A percentile compares a stretch with the other conserved stretches of the same genome.
phyloP scores from a whole-genome alignment of 2,329 filamentous ascomycete species.

The Penicillium sp. region DNA sequence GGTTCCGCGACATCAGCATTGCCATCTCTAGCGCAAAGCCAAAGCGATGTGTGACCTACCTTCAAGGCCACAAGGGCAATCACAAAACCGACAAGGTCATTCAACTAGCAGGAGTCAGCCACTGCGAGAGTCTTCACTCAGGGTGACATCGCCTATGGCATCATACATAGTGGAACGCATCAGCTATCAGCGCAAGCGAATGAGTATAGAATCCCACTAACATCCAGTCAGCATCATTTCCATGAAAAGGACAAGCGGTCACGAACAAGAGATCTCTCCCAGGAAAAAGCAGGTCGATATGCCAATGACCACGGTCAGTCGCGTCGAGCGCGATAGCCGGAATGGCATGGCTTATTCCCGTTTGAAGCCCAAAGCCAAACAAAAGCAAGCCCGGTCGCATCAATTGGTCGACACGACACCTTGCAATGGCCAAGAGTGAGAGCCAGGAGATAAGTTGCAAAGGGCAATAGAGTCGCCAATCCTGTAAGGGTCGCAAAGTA shows the following conservation, averaged over 20 bases:
- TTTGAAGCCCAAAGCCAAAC: too few species aligned
- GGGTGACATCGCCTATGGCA: background rate
- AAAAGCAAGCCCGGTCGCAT: too few species aligned
- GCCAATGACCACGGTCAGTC: conserved; percentile 29
- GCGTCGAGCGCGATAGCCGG: conserved; percentile 30
- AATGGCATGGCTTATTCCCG: conserved; percentile 26
- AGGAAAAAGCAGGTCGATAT: conserved; percentile 35
- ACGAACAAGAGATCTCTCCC: conserved; percentile 31
- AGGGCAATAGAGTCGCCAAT: too few species aligned
- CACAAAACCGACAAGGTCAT: conserved; percentile 67
- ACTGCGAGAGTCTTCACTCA: too few species aligned
- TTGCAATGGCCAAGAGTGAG: too few species aligned
- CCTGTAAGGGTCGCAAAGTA: too few species aligned
- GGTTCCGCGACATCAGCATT: background rate
- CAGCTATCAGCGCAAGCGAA: conserved; percentile 69
- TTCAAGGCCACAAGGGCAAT: conserved; percentile 64
- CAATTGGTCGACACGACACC: too few species aligned
- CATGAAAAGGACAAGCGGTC: background rate
- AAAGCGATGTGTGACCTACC: conserved; percentile 43
- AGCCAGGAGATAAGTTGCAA: too few species aligned
- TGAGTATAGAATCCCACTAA: conserved; percentile 66
- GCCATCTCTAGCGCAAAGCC: background rate
- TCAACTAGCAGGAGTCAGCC: conserved; percentile 52
- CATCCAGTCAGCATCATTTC: conserved; percentile 4
- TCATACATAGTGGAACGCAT: conserved; percentile 73